Base-by-base conservation (phyloP, 2,329 filamentous ascomycete species). In the Teratosphaeria destructans region DNA sequence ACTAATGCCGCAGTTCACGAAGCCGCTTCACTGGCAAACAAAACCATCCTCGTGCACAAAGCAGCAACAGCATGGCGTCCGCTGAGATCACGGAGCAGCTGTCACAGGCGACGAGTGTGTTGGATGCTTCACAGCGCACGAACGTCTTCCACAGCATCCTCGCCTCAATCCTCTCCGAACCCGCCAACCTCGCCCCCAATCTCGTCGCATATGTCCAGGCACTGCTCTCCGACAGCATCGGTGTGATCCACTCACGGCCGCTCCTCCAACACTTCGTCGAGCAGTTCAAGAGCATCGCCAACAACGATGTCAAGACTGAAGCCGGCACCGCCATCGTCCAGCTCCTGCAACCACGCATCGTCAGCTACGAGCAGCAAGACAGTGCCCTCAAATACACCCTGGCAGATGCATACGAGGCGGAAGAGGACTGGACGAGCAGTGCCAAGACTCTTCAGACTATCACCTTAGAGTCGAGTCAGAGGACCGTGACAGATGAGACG, bases 381-480 rank as follows among this genome's bases (percentile, higher is more conserved):
- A 89, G 88, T 5, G 79, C 84, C 53, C 80, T 96, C 58, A 88
- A 91, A 64, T 85, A 93, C 70, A 83, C 91, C 58, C 81, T 96
- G 19, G 92, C 93, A 23, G 84, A 88, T 61, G 90, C 90, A 12
- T 87, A 94, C 76, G 91, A 97, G 75, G 77, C 77, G 59, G 84
- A 89, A 64, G 90, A 96, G 55, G 90, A 96, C 72, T 95, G 88
- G 73, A 77, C 82, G 26, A 82, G 83, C 34, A 91, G 93, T 0
- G 94, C 94, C 32, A 85, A 86, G 70, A 80, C 83, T 10, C 82
- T 99, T 6, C 84, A 90, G 68, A 87, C 86, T 43, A 95, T 97
- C 67, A 88, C 91, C 37, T 85, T 97, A 54, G 93, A 99, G 71
- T 88, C 84, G 60, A 92, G 91, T 2, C 91, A 96, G 77, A 87